Percentiles rank a stretch among this genome's conserved stretches.
phyloP scores from a whole-genome alignment of 768 basidiomycete genomes.

The Pisolithus orientalis region DNA sequence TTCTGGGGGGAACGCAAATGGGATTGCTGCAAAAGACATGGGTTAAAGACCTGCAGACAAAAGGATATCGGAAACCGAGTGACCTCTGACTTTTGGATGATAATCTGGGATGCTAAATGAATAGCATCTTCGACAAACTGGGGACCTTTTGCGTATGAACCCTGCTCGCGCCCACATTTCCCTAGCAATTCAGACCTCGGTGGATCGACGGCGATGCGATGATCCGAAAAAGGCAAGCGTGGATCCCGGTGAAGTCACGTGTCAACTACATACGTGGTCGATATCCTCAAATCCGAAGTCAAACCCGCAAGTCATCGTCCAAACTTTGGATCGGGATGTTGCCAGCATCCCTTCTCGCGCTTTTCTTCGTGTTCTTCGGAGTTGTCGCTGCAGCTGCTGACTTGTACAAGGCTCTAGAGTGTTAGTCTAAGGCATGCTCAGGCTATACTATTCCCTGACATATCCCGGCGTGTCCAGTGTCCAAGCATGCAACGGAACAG shows the following conservation, averaged over 20 bases:
- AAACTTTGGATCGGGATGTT: constrained; percentile 13
- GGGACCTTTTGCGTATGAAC: constrained; percentile 1
- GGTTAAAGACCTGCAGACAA: constrained; percentile 5
- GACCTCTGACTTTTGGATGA: constrained; percentile 37
- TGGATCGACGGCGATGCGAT: no score
- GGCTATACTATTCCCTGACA: constrained; percentile 15
- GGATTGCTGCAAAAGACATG: constrained; percentile 34
- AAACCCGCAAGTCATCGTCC: neutral
- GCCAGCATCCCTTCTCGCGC: constrained; percentile 18
- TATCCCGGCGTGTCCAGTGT: constrained; percentile 35
- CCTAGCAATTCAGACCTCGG: neutral
- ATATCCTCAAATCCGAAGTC: constrained; percentile 2
- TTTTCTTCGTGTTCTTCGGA: constrained; percentile 29
- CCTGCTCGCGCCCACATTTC: constrained; percentile 14
- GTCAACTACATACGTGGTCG: constrained; percentile 19
- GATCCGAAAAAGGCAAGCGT: no score
- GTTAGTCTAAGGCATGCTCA: constrained; percentile 47
- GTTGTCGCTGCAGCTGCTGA: constrained; percentile 47
- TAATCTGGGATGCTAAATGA: constrained; percentile 17
- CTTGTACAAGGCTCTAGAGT: constrained; percentile 76
- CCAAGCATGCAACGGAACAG: constrained; percentile 74
- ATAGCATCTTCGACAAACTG: constrained; percentile 11
- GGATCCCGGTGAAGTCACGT: no score
- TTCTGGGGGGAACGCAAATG: constrained; percentile 43
- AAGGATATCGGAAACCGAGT: constrained; percentile 2